Conservation (phyloP, 352 stramenopile species). For the Pythium brassicae region DNA sequence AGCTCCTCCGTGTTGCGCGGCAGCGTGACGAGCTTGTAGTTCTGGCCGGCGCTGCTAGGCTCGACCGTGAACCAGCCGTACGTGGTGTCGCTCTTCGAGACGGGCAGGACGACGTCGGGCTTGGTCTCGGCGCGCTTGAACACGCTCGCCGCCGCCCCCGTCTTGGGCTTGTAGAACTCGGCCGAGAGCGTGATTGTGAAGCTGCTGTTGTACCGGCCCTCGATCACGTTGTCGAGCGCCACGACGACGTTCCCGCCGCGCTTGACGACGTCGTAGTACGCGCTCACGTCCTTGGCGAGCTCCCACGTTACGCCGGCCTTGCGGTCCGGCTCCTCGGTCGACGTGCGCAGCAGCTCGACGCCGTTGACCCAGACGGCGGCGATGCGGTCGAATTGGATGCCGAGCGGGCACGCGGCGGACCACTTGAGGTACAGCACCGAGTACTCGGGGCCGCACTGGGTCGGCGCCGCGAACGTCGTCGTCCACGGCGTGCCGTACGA, state of each 20-base stretch:
- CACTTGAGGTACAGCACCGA: slow-evolving; percentile 59
- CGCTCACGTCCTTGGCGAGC: slow-evolving; percentile 63
- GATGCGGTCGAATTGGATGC: slow-evolving; percentile 70
- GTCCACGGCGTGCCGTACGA: slow-evolving; percentile 57
- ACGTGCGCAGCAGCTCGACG: slow-evolving; percentile 68
- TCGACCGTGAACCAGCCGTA: slow-evolving; percentile 71
- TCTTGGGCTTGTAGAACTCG: slow-evolving; percentile 49
- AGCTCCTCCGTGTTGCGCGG: slow-evolving; percentile 61
- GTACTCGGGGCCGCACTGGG: slow-evolving; percentile 34
- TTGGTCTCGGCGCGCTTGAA: slow-evolving; percentile 6
- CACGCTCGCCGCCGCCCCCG: slow-evolving; percentile 15
- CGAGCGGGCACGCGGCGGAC: slow-evolving; percentile 30
- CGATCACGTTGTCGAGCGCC: slow-evolving; percentile 64
- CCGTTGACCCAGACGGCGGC: slow-evolving; percentile 70
- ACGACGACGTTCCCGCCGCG: slow-evolving; percentile 50
- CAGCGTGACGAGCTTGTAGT: slow-evolving; percentile 37
- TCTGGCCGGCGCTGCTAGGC: slow-evolving; percentile 30
- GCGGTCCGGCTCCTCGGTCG: slow-evolving; percentile 58
- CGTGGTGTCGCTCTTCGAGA: slow-evolving; percentile 38
- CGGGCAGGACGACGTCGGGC: slow-evolving; percentile 35
- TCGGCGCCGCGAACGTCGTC: slow-evolving; percentile 30
- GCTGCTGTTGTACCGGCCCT: slow-evolving; percentile 50
- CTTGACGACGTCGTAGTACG: slow-evolving; percentile 47
- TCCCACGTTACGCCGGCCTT: slow-evolving; percentile 43
- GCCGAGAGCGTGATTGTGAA: slow-evolving; percentile 52